Percentiles rank a stretch among this genome's conserved stretches.
phyloP scores from a whole-genome alignment of 768 basidiomycete species.

The Rhodotorula toruloides region DNA sequence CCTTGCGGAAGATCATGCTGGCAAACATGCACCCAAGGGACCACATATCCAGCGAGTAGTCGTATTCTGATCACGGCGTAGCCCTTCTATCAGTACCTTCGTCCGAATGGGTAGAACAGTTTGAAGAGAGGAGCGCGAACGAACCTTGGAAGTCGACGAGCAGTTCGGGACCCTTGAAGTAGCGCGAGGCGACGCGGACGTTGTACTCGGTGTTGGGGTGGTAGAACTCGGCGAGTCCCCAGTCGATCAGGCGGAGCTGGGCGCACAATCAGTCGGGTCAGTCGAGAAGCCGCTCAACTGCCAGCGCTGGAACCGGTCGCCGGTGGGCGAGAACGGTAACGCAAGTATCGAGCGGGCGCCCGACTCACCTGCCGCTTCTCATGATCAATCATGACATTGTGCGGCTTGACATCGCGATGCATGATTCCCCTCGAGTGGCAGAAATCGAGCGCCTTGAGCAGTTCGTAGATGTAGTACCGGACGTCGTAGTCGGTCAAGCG shows the following conservation, averaged over 20 bases:
- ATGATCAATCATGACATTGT: conserved; percentile 99
- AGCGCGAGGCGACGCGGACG: conserved; percentile 86
- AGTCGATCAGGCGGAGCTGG: conserved; percentile 91
- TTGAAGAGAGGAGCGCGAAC: background rate
- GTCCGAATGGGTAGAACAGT: background rate
- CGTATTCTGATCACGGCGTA: conserved; percentile 9
- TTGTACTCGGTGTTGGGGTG: conserved; percentile 97
- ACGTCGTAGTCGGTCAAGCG: conserved; percentile 39
- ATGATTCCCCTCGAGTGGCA: conserved; percentile 99
- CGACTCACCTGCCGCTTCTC: conserved; percentile 77
- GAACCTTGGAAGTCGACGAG: conserved; percentile 36
- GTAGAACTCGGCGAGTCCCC: conserved; percentile 98
- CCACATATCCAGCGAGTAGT: conserved; percentile 40
- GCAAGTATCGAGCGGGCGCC: background rate
- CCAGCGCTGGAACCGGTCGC: background rate
- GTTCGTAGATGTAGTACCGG: conserved; percentile 57
- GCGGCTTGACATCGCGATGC: conserved; percentile 97
- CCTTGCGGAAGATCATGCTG: conserved; percentile 39
- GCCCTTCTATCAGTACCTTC: background rate
- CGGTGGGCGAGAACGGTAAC: background rate
- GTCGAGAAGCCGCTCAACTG: background rate
- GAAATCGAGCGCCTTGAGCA: conserved; percentile 94
- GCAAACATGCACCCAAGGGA: conserved; percentile 39
- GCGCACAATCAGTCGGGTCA: background rate
- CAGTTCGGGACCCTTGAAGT: conserved; percentile 38